Base-by-base conservation (phyloP, 208 protist species). In the Acanthamoeba culbertsoni region DNA sequence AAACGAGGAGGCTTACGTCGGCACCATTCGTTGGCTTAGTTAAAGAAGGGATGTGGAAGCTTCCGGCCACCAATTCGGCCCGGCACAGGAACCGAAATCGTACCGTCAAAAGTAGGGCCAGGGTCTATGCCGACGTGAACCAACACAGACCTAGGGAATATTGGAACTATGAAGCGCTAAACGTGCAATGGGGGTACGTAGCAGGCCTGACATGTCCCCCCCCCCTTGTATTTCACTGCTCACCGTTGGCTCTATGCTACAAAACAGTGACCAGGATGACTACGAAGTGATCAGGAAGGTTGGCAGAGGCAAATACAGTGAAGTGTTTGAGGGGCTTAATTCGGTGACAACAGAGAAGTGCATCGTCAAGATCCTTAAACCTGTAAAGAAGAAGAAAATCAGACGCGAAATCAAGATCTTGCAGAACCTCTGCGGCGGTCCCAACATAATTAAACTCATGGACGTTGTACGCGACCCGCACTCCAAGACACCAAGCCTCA, bases 361-460 rank as follows among this genome's bases (percentile, higher is more conserved):
- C 82, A 90, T 90, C 82, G 51, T 93, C 20, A 99, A 99, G 97
- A 97, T 99, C 46, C 95, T 99, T 4, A 99, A 99, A 94, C 98
- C 98, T 2, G 98, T 99, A 0, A 99, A 99, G 79, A 98, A 99
- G 82, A 99, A 99, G 91, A 99, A 99, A 93, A 99, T 99, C 89
- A 98, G 99, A 92, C 97, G 98, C 42, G 99, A 99, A 95, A 99
- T 99, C 75, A 99, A 98, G 86, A 99, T 99, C 84, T 94, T 99
- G 45, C 97, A 99, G 77, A 99, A 99, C 95, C 96, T 99, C 6
- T 98, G 97, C 62, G 99, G 98, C 10, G 99, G 99, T 8, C 97
- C 98, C 10, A 99, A 99, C 95, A 98, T 99, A 43, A 98, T 99
- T 53, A 96, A 98, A 28, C 96, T 99, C 35, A 95, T 99, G 20